phyloP scores from a whole-genome alignment of 139 green algal species.

The Chlamydomonas applanata region DNA sequence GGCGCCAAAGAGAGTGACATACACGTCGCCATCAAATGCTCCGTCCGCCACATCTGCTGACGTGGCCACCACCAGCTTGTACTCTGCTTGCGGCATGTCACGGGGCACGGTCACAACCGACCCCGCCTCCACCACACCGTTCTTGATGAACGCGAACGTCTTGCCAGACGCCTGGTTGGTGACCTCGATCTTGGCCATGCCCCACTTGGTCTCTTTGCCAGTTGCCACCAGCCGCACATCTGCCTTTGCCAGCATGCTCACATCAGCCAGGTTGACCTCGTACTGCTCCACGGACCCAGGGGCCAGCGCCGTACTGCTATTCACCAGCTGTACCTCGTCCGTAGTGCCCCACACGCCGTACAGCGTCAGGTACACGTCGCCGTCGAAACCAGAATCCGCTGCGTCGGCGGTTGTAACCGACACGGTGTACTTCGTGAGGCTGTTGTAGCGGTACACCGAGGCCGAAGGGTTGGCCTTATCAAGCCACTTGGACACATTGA shows the following conservation, averaged over 20 bases:
- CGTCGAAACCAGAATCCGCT: neutral
- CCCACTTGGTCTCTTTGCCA: neutral
- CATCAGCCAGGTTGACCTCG: neutral
- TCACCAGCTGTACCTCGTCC: conserved; percentile 8
- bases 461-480: neutral
- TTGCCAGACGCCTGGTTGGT: neutral
- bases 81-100: conserved; percentile 12
- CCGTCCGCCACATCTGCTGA: neutral
- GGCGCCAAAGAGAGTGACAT: conserved; percentile 7
- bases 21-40: conserved; percentile 17
- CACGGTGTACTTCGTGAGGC: conserved; percentile 3
- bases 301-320: neutral
- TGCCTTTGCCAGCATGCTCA: neutral
- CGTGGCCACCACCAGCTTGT: conserved; percentile 10
- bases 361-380: conserved; percentile 7
- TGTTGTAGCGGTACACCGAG: neutral
- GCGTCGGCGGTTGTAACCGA: neutral
- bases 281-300: neutral
- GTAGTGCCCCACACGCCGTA: conserved; percentile 7
- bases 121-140: neutral
- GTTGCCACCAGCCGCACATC: neutral
- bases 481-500: neutral
- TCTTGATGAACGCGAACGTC: neutral
- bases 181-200: neutral
- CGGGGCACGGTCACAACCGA: neutral